phyloP scores from a whole-genome alignment of 768 basidiomycete genomes.

The Trametes meyenii region DNA sequence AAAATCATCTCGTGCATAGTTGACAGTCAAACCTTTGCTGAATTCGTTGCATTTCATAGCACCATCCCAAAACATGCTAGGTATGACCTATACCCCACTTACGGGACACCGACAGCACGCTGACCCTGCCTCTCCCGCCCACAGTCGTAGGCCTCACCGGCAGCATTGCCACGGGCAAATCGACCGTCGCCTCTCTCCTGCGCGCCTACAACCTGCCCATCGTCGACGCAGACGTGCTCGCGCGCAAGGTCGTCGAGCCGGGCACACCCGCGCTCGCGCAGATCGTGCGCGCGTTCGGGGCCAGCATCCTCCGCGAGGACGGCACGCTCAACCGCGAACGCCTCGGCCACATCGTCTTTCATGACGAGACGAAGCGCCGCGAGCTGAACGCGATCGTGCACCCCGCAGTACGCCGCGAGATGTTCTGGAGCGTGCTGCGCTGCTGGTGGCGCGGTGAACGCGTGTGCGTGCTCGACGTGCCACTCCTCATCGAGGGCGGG shows the following conservation, averaged over 20 bases:
- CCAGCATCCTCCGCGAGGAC: conserved; percentile 61
- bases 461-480: conserved; percentile 86
- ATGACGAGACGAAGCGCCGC: conserved; percentile 68
- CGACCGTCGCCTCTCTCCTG: conserved; percentile 82
- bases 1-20: neutral
- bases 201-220: conserved; percentile 71
- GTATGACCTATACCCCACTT: neutral
- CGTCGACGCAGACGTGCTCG: conserved; percentile 90
- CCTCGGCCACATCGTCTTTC: conserved; percentile 85
- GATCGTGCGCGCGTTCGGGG: conserved; percentile 75
- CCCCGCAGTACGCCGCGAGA: conserved; percentile 83
- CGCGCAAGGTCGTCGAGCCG: conserved; percentile 83
- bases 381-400: conserved; percentile 86
- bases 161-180: conserved; percentile 96
- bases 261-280: conserved; percentile 72
- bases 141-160: conserved; percentile 94
- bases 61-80: conserved; percentile 14
- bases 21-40: neutral
- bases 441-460: conserved; percentile 80
- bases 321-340: conserved; percentile 82
- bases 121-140: neutral
- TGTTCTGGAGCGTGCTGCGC: conserved; percentile 66
- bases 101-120: neutral
- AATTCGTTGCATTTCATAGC: neutral
- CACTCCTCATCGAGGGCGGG: conserved; percentile 87